phyloP scores from a whole-genome alignment of 805 yeast genomes.

The Pichia insulana region DNA sequence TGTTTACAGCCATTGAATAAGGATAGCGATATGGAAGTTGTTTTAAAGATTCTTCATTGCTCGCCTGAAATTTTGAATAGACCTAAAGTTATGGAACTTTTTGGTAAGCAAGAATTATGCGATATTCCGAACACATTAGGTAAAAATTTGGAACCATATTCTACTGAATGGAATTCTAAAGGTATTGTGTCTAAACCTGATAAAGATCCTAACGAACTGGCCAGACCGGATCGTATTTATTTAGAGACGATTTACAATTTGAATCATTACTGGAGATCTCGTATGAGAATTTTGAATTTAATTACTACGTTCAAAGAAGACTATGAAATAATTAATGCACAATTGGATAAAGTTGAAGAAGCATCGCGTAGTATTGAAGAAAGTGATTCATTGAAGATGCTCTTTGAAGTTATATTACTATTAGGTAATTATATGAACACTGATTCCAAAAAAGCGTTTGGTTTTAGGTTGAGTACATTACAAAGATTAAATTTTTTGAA shows the following conservation, averaged over 20 bases:
- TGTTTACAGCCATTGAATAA: slow-evolving; percentile 72
- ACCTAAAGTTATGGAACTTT: slow-evolving; percentile 73
- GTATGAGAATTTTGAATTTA: slow-evolving; percentile 75
- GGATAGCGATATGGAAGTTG: slow-evolving; percentile 54
- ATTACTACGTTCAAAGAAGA: slow-evolving; percentile 69
- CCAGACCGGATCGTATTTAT: slow-evolving; percentile 79
- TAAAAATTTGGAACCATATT: slow-evolving; percentile 71
- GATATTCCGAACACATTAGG: slow-evolving; percentile 67
- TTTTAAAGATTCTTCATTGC: slow-evolving; percentile 66
- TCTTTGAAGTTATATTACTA: slow-evolving; percentile 76
- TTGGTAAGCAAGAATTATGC: slow-evolving; percentile 63
- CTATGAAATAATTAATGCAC: slow-evolving; percentile 58
- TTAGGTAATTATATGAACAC: slow-evolving; percentile 98
- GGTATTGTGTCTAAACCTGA: slow-evolving; percentile 36
- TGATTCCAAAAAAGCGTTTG: slow-evolving; percentile 81
- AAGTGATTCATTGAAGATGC: slow-evolving; percentile 59
- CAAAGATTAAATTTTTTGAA: slow-evolving; percentile 86
- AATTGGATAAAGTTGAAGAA: slow-evolving; percentile 60
- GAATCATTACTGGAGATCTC: slow-evolving; percentile 84
- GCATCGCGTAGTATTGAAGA: slow-evolving; percentile 61
- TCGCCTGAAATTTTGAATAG: slow-evolving; percentile 62
- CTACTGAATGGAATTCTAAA: slow-evolving; percentile 55
- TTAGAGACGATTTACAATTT: slow-evolving; percentile 76
- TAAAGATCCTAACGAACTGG: slow-evolving; percentile 67
- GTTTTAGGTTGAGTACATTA: slow-evolving; percentile 83